phyloP scores from a whole-genome alignment of 2,329 filamentous ascomycete genomes.

The Xylariales sp. region DNA sequence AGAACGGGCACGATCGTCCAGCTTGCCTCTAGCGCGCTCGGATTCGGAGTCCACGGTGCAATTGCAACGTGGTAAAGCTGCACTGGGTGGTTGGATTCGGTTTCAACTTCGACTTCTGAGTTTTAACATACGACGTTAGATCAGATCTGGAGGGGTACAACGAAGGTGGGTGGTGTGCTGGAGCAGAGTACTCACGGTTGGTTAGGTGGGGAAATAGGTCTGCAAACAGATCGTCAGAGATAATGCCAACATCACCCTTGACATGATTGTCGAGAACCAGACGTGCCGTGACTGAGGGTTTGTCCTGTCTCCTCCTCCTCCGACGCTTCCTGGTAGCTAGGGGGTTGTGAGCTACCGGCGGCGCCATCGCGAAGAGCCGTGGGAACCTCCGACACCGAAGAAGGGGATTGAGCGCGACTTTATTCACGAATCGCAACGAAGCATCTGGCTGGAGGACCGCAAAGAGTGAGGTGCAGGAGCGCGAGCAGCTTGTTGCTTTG shows the following conservation, averaged over 20 bases:
- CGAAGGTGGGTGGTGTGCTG: neutral
- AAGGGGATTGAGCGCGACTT: too few species aligned
- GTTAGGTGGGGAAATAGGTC: slow-evolving; percentile 69
- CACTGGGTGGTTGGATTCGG: slow-evolving; percentile 24
- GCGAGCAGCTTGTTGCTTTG: too few species aligned
- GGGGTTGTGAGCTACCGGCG: slow-evolving; percentile 18
- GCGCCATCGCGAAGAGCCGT: slow-evolving; percentile 2
- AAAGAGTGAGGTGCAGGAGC: neutral
- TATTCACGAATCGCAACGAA: too few species aligned
- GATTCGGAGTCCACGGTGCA: slow-evolving; percentile 65
- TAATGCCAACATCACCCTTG: slow-evolving; percentile 77
- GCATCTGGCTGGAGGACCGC: neutral
- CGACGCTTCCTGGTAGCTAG: slow-evolving; percentile 33
- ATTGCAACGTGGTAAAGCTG: slow-evolving; percentile 63
- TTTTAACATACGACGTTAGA: slow-evolving; percentile 12
- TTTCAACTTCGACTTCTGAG: slow-evolving; percentile 21
- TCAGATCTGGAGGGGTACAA: neutral
- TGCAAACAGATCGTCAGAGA: slow-evolving; percentile 81
- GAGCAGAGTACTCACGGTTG: slow-evolving; percentile 39
- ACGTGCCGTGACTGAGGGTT: slow-evolving; percentile 71
- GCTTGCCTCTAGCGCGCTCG: slow-evolving; percentile 54
- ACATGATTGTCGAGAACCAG: slow-evolving; percentile 82
- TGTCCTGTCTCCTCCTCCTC: slow-evolving; percentile 59
- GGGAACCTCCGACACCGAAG: too few species aligned
- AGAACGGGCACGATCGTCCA: slow-evolving; percentile 86